A percentile compares a stretch with the other conserved stretches of the same genome.
Evolutionary conservation across 805 yeast genomes (phyloP).

Genomic region (Starmerella vaccinii): DNA sequence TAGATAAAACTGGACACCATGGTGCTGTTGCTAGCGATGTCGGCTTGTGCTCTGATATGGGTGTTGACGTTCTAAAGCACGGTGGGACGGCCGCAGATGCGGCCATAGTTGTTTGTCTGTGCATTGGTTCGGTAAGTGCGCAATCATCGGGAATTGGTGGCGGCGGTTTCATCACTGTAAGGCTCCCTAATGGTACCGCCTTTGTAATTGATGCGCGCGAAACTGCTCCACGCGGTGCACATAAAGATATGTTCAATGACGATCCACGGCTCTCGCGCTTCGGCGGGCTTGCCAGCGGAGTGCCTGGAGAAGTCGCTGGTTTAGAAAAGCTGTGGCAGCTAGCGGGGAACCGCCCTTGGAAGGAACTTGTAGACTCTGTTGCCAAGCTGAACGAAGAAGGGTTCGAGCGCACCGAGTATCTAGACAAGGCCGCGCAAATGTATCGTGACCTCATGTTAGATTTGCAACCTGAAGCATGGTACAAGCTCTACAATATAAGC

Average conservation of each 20-base stretch:
- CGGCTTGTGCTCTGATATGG: conserved; percentile 53
- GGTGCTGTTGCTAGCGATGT: conserved; percentile 66
- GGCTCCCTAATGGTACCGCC: conserved; percentile 38
- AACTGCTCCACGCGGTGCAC: conserved; percentile 60
- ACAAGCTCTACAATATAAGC: conserved; percentile 9
- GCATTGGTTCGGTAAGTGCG: conserved; percentile 75
- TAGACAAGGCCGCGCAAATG: conserved; percentile 37
- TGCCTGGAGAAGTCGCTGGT: conserved; percentile 89
- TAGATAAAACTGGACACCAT: conserved; percentile 25
- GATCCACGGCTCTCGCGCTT: conserved; percentile 42
- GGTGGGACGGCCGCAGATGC: conserved; percentile 89
- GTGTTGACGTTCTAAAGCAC: conserved; percentile 41
- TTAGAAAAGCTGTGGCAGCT: conserved; percentile 47
- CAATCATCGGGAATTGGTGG: conserved; percentile 90
- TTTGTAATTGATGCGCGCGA: conserved; percentile 78
- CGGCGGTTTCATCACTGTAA: conserved; percentile 63
- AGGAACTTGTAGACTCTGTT: conserved; percentile 64
- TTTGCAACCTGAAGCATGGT: conserved; percentile 23
- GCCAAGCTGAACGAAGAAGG: conserved; percentile 56
- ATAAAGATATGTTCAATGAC: conserved; percentile 53
- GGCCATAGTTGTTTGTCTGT: conserved; percentile 75
- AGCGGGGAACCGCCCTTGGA: conserved; percentile 66
- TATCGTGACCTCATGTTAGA: conserved; percentile 25
- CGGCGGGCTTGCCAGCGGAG: conserved; percentile 82
- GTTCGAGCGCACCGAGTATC: conserved; percentile 42